Evolutionary conservation across 495 filamentous ascomycete species (phyloP), one percentile per base, ranked within the genome.

Genomic region (Penicillium paxilli): DNA sequence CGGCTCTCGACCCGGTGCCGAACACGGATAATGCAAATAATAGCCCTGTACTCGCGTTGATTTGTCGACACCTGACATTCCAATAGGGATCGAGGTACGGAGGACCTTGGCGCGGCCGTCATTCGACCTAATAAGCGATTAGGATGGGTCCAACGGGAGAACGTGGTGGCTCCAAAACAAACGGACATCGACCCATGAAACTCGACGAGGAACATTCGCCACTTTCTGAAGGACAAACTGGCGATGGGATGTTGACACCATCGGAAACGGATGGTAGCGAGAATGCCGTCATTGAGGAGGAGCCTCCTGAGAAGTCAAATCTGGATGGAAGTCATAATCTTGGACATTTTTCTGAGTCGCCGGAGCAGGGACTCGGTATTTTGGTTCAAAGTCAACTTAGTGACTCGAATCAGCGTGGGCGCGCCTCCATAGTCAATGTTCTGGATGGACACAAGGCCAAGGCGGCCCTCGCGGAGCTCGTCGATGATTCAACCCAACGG

Each of bases 361-460:
- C 41, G 5, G 55, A 59, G 19, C 52, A 64, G 11, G 64, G 64
- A 0, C 58, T 67, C 3, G 64, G 64, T 0, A 67, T 67, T 1
- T n/a, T 67, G 9, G 48, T 67, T 0, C 58, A 65, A 16, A 49
- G 59, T 10, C 52, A 55, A 11, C 38, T 45, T 1, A 30, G 50
- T 10, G 49, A 59, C 9, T 8, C 20, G 4, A 47, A 47, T 6
- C 25, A 42, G 17, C 46, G 2, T 23, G 51, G 56, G 11, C 53
- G 42, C 1, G 35, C 57, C 17, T 53, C 61, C 12, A 44, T 62
- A 4, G 52, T 64, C 24, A 44, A 62, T 49, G 45, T 67, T 16
- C 51, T 65, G 32, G 62, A 60, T 22, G 64, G 62, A 24, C 51
- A 52, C 0, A 58, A 58, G 4, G 33, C 52, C n/a, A 62, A 62